Conservation (phyloP, 2,329 filamentous ascomycete species). For the Botrytis porri region DNA sequence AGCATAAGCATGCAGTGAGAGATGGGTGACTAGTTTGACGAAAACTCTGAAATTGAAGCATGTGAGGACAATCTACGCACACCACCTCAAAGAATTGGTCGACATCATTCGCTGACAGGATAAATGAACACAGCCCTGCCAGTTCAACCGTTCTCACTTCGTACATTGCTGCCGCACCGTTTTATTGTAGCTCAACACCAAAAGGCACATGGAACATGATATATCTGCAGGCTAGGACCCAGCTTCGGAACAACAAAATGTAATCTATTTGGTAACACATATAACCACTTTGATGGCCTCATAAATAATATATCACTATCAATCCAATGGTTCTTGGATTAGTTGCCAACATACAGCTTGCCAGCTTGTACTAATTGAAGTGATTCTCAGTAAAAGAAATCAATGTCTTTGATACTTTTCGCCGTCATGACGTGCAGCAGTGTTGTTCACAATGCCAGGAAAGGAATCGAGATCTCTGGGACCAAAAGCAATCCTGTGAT, state of each 20-base stretch:
- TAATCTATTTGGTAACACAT: conserved; percentile 3
- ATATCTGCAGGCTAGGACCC: conserved; percentile 6
- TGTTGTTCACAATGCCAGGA: neutral
- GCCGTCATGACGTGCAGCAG: neutral
- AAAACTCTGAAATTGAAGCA: conserved; percentile 18
- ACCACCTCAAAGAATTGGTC: conserved; percentile 9
- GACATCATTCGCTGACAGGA: conserved; percentile 2
- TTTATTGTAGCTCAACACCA: neutral
- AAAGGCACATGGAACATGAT: conserved; percentile 10
- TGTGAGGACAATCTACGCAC: conserved; percentile 7
- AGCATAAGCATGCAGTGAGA: conserved; percentile 18
- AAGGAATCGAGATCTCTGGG: conserved; percentile 15
- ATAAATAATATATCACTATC: neutral
- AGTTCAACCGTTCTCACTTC: neutral
- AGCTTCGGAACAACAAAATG: conserved; percentile 6
- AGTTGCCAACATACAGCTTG: neutral
- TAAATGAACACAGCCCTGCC: conserved; percentile 11
- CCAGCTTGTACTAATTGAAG: neutral
- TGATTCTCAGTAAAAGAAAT: neutral
- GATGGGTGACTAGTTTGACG: conserved; percentile 16
- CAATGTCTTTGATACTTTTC: neutral
- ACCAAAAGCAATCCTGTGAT: conserved; percentile 18
- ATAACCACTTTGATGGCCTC: neutral
- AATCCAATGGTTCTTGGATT: neutral
- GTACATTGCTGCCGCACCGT: conserved; percentile 6